Conservation (phyloP, 2,329 filamentous ascomycete species). For the Diaporthe vexans region DNA sequence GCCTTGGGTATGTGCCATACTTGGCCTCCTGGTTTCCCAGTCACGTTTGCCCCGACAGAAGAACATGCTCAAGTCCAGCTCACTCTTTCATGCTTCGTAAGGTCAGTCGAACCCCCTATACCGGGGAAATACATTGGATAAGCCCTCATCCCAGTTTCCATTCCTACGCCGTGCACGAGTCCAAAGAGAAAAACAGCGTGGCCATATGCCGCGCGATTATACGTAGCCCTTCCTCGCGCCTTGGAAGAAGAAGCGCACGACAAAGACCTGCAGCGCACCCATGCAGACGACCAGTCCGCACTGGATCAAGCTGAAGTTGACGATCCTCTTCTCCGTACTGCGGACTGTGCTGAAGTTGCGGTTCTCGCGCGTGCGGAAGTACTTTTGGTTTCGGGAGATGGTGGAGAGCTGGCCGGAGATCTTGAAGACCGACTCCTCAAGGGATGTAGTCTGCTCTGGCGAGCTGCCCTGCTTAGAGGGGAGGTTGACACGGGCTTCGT, state of each 20-base stretch:
- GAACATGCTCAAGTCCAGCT: conserved; percentile 21
- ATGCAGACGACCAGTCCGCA: conserved; percentile 92
- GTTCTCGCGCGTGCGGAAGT: conserved; percentile 99
- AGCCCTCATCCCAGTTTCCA: conserved; percentile 18
- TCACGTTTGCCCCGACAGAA: not conserved
- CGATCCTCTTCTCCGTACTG: conserved; percentile 94
- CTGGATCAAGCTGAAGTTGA: conserved; percentile 97
- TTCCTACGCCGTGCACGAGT: conserved; percentile 45
- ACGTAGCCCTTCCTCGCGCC: conserved; percentile 79
- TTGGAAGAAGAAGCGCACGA: conserved; percentile 99
- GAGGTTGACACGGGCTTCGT: conserved; percentile 84
- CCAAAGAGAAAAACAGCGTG: conserved; percentile 37
- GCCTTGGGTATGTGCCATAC: not conserved
- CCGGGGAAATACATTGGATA: conserved; percentile 20
- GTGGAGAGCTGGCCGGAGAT: conserved; percentile 93
- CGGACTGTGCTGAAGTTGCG: conserved; percentile 98
- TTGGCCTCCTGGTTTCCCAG: not conserved
- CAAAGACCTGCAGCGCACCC: conserved; percentile 96
- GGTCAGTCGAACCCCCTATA: conserved; percentile 40
- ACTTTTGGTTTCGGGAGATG: conserved; percentile 97
- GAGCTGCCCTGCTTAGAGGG: conserved; percentile 90
- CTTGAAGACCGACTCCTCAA: conserved; percentile 97
- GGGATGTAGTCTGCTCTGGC: conserved; percentile 87
- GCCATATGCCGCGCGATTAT: conserved; percentile 55
- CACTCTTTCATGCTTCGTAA: conserved; percentile 39